Evolutionary conservation across 495 filamentous ascomycete genomes (phyloP), one percentile per base, ranked within the genome.

Genomic region (Penicillium goetzii): DNA sequence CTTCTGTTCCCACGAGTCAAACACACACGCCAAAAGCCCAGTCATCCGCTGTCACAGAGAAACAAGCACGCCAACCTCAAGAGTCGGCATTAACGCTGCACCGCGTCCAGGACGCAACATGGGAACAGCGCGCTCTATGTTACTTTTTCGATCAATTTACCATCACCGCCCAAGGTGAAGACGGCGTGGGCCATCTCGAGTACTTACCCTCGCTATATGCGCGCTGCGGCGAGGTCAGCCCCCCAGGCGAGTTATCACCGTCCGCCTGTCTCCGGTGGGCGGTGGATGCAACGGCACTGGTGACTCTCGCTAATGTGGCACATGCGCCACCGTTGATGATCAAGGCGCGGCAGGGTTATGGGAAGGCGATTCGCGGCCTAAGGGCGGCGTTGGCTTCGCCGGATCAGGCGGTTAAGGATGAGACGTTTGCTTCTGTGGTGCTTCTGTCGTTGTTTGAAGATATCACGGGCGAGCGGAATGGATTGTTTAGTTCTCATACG

Each of bases 61-160:
- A 17, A 36, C 14, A 7, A 59, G 41, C 6, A 23, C n/a, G 11
- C 55, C 56, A 25, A 26, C 4, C 11, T 26, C 23, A n/a, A 62
- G 5, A 23, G 19, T 34, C 64, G 19, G 26, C 66, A 0, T 54
- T 75, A 19, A 64, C 65, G 0, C 36, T 72, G 9, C 64, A 70
- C 41, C 63, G 61, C 15, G 56, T 77, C 2, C 65, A 69, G 1
- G 78, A 80, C 64, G 60, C 76, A 10, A 75, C 68, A 0, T 78
- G 77, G 76, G 73, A 80, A 43, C 68, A 81, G 49, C 74, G 77
- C 9, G 78, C 79, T 4, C 23, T 78, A 2, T 80, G 78, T 61
- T 80, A 75, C 53, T 81, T 81, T 60, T 80, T 81, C 45, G 77
- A 80, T 26, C 79, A 81, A 56, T 81, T 73, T 53, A 79, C 75